Evolutionary conservation across 2,329 filamentous ascomycete species (phyloP), one percentile per base, ranked within the genome.

Genomic region (Ceratocystis variospora): DNA sequence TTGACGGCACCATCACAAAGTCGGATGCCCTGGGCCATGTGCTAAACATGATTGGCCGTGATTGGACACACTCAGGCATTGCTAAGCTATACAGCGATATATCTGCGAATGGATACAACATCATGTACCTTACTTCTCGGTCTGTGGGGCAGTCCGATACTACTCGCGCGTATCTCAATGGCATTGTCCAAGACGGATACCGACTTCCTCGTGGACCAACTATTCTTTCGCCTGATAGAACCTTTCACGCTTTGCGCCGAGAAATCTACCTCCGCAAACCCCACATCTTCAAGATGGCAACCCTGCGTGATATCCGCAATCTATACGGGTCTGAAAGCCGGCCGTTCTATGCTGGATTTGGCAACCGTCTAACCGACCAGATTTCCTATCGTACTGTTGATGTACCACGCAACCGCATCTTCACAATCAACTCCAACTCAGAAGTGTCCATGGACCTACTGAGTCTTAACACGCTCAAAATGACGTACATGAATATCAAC

Each of bases 201-300:
- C 85, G 84, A 61, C 78, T 99, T 46, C 94, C 94, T 0, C 87
- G 87, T 70, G 94, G 95, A 0, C 94, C 94, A 0, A 95, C 95
- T 0, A 97, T 99, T 69, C 85, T 96, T 76, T 96, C 89, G 45
- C 95, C 94, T 0, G 94, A 99, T 75, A 83, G 94, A 65, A 97
- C 92, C 0, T 95, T 97, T 77, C 92, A 95, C 6, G 95, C 94
- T 0, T 77, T 99, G 37, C 83, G 94, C 67, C 86, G 94, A 61
- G 94, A 99, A 74, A 85, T 99, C 5, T 99, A 99, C 74, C 81
- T 99, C 31, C 85, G 94, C 64, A 97, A 99, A 75, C 95, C 94
- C 0, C 92, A 99, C 73, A 90, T 99, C 6, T 99, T 99, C 83
- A 99, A 99, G 77, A 99, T 99, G 95, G 91, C 94, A 1, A 99